Base-by-base conservation (phyloP, 164 flowering plant species). In the Hamamelis virginiana region DNA sequence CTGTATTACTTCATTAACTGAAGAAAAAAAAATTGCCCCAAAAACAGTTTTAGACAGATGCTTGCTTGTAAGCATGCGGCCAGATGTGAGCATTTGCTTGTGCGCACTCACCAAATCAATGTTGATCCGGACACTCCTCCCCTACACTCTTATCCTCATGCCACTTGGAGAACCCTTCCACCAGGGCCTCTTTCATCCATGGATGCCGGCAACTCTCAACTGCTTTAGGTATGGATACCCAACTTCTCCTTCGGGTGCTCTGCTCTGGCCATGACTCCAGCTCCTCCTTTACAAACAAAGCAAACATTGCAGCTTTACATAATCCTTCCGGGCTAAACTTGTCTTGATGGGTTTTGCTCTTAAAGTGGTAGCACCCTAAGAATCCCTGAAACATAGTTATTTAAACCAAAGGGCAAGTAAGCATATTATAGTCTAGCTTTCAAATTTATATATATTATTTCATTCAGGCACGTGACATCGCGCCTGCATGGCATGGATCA, bases 321-420 rank as follows among this genome's bases (percentile, higher is more conserved):
- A 72, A 72, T 25, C 91, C 91, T 70, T 89, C 86, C 1, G 87
- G 90, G 68, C 84, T 80, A 71, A 73, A 81, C 72, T 87, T 85
- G 68, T 89, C 91, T 77, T 84, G 88, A 69, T 74, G 89, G 13
- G 89, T 84, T 74, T 89, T 89, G 80, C 90, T 89, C 81, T 81
- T 84, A 71, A 89, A 89, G 27, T 82, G 63, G 74, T 86, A 87
- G 59, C 71, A 22, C 23, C 94, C 90, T 25, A 89, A 59, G 53
- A 72, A 72, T 25, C 73, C 82, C 91, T 89, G 81, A 76, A 59
- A 73, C 15, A n/a, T 22, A 14, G 23, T 4, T 33, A 28, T 6
- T 18, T 9, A 21, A 48, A 52, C 16, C 14, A 25, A 9, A 52
- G 33, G 21, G 19, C 11, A 45, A 28, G 8, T n/a, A 50, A 14